Evolutionary conservation across 345 rosid species (phyloP).

Genomic region (Gossypium herbaceum): DNA sequence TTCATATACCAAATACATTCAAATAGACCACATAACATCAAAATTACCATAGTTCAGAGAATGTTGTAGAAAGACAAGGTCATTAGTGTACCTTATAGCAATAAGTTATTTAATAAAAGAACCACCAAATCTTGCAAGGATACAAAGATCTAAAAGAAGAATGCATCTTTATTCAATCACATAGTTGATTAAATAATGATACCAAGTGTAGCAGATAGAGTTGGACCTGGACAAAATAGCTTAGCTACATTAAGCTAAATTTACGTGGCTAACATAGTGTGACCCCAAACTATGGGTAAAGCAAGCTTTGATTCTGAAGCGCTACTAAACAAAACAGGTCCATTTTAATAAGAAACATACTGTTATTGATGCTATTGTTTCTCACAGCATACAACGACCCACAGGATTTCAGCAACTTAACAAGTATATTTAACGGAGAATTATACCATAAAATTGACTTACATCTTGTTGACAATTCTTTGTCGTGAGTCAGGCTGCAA

Average conservation of each 20-base stretch:
- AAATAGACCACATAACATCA: not conserved
- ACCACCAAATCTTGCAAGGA: not conserved
- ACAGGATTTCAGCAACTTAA: not conserved
- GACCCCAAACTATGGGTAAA: not conserved
- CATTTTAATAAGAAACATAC: not conserved
- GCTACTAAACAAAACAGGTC: not conserved
- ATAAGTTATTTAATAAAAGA: not conserved
- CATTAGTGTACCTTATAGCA: not conserved
- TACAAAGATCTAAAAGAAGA: not conserved
- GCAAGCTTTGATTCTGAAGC: not conserved
- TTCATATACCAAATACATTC: not conserved
- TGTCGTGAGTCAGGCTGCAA: conserved; percentile 40
- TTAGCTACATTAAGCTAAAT: not conserved
- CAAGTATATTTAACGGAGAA: not conserved
- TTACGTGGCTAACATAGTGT: not conserved
- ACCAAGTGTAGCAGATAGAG: not conserved
- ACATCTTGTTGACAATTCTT: conserved; percentile 53
- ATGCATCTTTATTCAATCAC: not conserved
- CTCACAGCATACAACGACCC: not conserved
- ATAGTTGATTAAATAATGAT: not conserved
- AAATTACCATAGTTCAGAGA: not conserved
- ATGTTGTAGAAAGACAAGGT: not conserved
- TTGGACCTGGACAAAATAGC: not conserved
- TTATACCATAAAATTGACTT: conserved; percentile 12
- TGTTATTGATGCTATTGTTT: not conserved